Evolutionary conservation across 345 rosid species (phyloP).

Genomic region (Dipteronia sinensis): DNA sequence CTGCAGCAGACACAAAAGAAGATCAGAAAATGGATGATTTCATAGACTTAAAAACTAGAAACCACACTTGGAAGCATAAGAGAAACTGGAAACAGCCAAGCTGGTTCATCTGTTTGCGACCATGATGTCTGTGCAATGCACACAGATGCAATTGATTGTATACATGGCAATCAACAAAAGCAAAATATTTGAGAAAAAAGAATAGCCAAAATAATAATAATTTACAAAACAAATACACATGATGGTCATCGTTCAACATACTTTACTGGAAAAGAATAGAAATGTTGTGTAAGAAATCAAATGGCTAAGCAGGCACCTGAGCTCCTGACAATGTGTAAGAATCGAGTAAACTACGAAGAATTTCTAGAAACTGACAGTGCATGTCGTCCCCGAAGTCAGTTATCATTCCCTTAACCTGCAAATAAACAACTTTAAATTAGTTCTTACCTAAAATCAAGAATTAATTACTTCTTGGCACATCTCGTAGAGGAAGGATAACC

Average conservation of each 20-base stretch:
- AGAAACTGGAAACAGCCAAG: background rate
- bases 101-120: background rate
- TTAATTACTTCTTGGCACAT: background rate
- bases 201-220: background rate
- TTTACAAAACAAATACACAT: background rate
- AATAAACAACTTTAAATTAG: slow-evolving; percentile 16
- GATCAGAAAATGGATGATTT: slow-evolving; percentile 3
- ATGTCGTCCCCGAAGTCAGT: slow-evolving; percentile 93
- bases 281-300: background rate
- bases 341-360: slow-evolving; percentile 93
- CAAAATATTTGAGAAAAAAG: background rate
- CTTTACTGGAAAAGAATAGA: background rate
- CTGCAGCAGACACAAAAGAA: slow-evolving; percentile 49
- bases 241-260: background rate
- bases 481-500: background rate
- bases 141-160: background rate
- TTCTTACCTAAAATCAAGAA: background rate
- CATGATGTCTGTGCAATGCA: background rate
- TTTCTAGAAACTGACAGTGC: slow-evolving; percentile 99
- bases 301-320: slow-evolving; percentile 52
- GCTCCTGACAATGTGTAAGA: slow-evolving; percentile 74
- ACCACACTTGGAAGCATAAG: background rate
- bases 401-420: slow-evolving; percentile 93
- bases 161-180: background rate
- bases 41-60: slow-evolving; percentile 3